Base-by-base conservation (phyloP, 1,284 basidiomycete species). In the Inonotus obliquus region DNA sequence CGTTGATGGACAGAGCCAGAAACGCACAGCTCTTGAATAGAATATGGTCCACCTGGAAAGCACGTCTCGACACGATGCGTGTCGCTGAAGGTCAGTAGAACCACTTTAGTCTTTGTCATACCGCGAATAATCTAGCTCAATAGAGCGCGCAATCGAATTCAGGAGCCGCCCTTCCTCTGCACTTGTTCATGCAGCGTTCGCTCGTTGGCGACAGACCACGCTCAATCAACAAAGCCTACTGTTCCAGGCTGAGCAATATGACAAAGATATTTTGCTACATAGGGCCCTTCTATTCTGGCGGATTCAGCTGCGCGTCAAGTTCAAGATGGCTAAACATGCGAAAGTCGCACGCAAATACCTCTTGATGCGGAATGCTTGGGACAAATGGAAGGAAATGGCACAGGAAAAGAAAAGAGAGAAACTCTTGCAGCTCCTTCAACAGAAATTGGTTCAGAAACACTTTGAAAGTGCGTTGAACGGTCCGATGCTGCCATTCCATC, bases 271-370 rank as follows among this genome's bases (percentile, higher is more conserved):
- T 23, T 65, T 81, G 35, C 75, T 76, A 21, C 81, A 77, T 66
- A 79, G 77, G 65, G 73, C 76, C 52, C 71, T 89, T 17, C 68
- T 83, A 5, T 69, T 68, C 17, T 91, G 89, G 89, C 81, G 86
- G 11, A 67, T 85, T 29, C 74, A 77, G 35, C 73, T 89, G 54
- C 80, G 82, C 17, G 72, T 76, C 19, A 80, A 78, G 58, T 65
- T 83, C 41, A 82, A 82, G 63, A 68, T 79, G 67, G 70, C 77
- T 47, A 84, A 83, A 66, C 79, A 87, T 64, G 89, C 87, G 4
- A 81, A 80, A 67, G 72, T 80, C 54, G 81, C 82, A 0, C 76
- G 84, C 65, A 81, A 77, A 61, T 83, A 77, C 63, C 80, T 91
- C 62, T 63, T 80, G 0, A 73, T 78, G 62, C 76, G 83, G 61